phyloP scores from a whole-genome alignment of 805 yeast genomes.

The Yarrowia sp. region DNA sequence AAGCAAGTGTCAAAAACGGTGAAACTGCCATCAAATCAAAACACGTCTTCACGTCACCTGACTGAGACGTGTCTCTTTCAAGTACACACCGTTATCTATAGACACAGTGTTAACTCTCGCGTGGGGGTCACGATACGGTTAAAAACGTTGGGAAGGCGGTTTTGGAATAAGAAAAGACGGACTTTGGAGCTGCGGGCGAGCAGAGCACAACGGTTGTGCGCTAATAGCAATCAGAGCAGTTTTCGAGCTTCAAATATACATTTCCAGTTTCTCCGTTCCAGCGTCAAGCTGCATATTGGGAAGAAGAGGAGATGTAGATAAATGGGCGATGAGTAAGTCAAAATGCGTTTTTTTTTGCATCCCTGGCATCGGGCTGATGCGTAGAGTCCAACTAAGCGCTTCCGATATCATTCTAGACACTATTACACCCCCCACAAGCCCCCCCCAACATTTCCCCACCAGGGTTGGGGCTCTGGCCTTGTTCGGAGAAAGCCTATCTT shows the following conservation, averaged over 20 bases:
- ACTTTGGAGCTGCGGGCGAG: neutral
- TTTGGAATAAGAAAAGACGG: neutral
- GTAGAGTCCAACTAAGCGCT: no score
- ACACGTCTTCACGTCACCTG: no score
- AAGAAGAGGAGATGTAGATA: no score
- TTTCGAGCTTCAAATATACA: no score
- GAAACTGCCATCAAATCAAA: no score
- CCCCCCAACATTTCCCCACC: conserved; percentile 18
- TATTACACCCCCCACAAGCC: neutral
- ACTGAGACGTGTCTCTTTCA: no score
- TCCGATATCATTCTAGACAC: no score
- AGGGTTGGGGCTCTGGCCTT: conserved; percentile 19
- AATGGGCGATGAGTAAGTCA: no score
- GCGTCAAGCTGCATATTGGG: neutral
- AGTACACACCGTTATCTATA: neutral
- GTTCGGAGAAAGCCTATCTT: conserved; percentile 19
- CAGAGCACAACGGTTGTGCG: neutral
- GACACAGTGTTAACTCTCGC: neutral
- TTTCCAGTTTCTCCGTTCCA: neutral
- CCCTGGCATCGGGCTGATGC: no score
- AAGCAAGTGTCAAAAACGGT: no score
- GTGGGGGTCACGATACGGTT: neutral
- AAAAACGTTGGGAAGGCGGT: neutral
- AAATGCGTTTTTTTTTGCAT: no score
- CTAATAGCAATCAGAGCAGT: no score